A percentile compares a stretch with the other conserved stretches of the same genome.
phyloP scores from a whole-genome alignment of 805 yeast species.

The Kurtzmaniella cleridarum region DNA sequence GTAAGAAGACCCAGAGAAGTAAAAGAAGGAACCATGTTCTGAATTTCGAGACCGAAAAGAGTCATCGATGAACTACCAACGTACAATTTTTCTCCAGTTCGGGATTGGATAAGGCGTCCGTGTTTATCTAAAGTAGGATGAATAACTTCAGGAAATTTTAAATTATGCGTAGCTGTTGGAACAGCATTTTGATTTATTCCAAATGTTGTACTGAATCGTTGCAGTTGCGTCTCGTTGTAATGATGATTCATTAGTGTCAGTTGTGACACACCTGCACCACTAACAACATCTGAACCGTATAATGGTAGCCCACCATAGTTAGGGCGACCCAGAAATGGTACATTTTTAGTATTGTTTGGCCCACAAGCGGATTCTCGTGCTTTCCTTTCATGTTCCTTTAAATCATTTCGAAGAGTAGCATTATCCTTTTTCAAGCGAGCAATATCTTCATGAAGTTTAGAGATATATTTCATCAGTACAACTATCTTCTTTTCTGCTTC shows the following conservation, averaged over 20 bases:
- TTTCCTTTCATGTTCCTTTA: constrained; percentile 24
- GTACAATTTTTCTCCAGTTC: constrained; percentile 71
- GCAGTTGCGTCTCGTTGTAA: not conserved
- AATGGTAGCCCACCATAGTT: not conserved
- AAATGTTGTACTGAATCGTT: constrained; percentile 2
- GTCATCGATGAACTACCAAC: constrained; percentile 85
- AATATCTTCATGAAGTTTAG: constrained; percentile 62
- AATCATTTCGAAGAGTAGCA: constrained; percentile 44
- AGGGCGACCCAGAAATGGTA: too few relatives aligned
- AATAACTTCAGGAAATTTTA: constrained; percentile 43
- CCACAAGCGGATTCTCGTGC: not conserved
- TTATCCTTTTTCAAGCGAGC: constrained; percentile 63
- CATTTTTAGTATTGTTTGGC: not conserved
- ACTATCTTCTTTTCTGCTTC: constrained; percentile 71
- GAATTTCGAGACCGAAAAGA: constrained; percentile 70
- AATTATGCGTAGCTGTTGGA: constrained; percentile 4
- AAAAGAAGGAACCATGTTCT: constrained; percentile 48
- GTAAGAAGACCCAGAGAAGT: constrained; percentile 12
- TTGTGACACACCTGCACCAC: not conserved
- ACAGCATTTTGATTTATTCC: constrained; percentile 9
- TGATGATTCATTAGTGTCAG: not conserved
- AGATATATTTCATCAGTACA: constrained; percentile 65
- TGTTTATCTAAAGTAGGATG: constrained; percentile 68
- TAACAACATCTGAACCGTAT: not conserved
- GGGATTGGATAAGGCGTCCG: constrained; percentile 65